Evolutionary conservation across 2,329 filamentous ascomycete genomes (phyloP).

Genomic region (Pyrenophora tritici-repentis): DNA sequence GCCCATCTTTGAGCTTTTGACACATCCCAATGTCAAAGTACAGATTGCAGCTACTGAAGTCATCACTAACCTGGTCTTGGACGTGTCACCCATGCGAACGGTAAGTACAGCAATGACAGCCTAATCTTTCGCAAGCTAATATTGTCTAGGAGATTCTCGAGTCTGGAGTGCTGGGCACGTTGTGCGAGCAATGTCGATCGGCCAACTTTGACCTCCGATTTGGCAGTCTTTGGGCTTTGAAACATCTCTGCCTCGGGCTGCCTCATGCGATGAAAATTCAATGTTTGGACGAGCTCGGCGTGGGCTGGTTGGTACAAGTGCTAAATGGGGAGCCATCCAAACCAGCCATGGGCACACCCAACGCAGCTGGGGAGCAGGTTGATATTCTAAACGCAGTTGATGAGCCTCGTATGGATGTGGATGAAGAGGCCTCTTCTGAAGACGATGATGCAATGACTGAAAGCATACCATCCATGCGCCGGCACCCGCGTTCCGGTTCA

Average conservation of each 20-base stretch:
- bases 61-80: constrained; percentile 82
- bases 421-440: constrained; percentile 41
- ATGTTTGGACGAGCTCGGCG: constrained; percentile 76
- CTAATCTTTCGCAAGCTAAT: constrained; percentile 12
- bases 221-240: constrained; percentile 90
- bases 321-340: constrained; percentile 64
- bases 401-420: constrained; percentile 50
- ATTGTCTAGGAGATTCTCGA: constrained; percentile 65
- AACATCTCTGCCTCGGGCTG: constrained; percentile 80
- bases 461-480: constrained; percentile 47
- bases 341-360: constrained; percentile 59
- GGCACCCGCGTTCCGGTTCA: constrained; percentile 44
- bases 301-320: constrained; percentile 79
- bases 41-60: constrained; percentile 84
- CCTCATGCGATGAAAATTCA: constrained; percentile 74
- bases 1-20: constrained; percentile 76
- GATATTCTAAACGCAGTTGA: constrained; percentile 61
- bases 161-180: constrained; percentile 72
- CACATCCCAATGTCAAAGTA: constrained; percentile 75
- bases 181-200: constrained; percentile 85
- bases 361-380: constrained; percentile 64
- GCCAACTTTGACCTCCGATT: constrained; percentile 77
- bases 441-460: constrained; percentile 55
- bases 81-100: constrained; percentile 89
- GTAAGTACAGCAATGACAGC: constrained; percentile 57